These are phyloP conservation scores for Rhizopus microsporus DNA, from an alignment of 371 early-diverging fungal species.

Conservation along the genomic window DNA sequence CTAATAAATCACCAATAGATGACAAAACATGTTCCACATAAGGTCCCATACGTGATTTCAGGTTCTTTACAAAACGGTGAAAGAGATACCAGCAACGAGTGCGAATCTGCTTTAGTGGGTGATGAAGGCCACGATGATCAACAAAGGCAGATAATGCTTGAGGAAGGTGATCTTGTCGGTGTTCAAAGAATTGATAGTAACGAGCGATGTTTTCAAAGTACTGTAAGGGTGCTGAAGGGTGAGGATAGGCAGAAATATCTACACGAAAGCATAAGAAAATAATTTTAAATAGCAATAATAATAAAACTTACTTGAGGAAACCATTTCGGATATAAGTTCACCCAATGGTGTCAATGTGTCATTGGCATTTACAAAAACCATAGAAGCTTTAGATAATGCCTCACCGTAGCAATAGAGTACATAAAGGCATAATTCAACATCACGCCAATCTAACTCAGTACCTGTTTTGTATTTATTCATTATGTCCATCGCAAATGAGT, in stretches of 20 bases:
- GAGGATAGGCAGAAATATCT: conserved; percentile 80
- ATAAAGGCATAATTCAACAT: conserved; percentile 81
- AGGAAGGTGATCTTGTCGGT: conserved; percentile 68
- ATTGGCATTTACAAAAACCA: conserved; percentile 57
- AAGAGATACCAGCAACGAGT: conserved; percentile 89
- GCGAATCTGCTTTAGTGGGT: conserved; percentile 70
- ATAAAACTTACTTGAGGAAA: conserved; percentile 44
- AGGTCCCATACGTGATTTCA: conserved; percentile 62
- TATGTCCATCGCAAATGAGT: conserved; percentile 61
- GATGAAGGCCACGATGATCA: conserved; percentile 79
- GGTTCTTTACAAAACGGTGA: conserved; percentile 79
- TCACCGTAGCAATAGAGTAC: conserved; percentile 79
- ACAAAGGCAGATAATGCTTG: conserved; percentile 76
- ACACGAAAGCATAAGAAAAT: not conserved
- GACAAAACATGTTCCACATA: conserved; percentile 70
- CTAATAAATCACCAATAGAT: conserved; percentile 73
- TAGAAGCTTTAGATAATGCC: conserved; percentile 60
- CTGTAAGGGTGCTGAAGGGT: conserved; percentile 72
- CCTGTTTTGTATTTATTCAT: conserved; percentile 55
- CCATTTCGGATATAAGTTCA: conserved; percentile 73
- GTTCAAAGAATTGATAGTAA: conserved; percentile 77
- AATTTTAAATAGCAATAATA: not conserved
- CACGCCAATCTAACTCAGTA: conserved; percentile 68
- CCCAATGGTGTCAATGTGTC: conserved; percentile 65
- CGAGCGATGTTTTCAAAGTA: conserved; percentile 81